Base-by-base conservation (phyloP, 2,329 filamentous ascomycete genomes). In the Calonectria crousiana region DNA sequence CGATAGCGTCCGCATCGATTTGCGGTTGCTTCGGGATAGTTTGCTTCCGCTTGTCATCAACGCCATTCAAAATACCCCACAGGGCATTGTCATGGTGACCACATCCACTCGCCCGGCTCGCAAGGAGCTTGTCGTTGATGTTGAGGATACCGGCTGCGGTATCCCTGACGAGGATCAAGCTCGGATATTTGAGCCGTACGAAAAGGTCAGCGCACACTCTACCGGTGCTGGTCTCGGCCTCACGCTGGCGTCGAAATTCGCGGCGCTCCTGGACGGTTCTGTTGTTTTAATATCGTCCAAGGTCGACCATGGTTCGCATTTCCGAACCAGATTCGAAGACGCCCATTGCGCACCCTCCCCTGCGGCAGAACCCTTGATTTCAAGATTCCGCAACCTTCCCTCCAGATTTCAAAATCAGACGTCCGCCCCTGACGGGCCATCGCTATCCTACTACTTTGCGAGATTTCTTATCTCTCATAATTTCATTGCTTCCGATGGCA, bases 101-200 rank as follows among this genome's bases (percentile, higher is more conserved):
- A 76, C 84, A 0, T 83, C 83, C 0, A 71, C 84, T 2, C 73
- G 67, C 0, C 67, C 82, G 3, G 83, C 85, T 20, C 79, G 77
- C 11, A 79, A 80, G 4, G 76, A 77, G 0, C 77, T 87, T 0
- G 75, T 79, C 4, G 81, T 87, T n/a, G 86, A 88, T 51, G 74
- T 88, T 1, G 77, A 84, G 52, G 87, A 88, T 53, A 87, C 83
- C 1, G 87, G 86, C 0, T 77, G 82, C 4, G 86, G 86, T 2
- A 86, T 88, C n/a, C 73, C 74, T 1, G 64, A 74, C 1, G 76
- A 81, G 4, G 78, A 87, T 9, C 83, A 85, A 4, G 28, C 79
- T 4, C 83, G 85, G 3, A 86, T 88, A 5, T 88, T 88, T 34
- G 80, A 85, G 4, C 79, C 86, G 0, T 87, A 88, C 26, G 86